Evolutionary conservation across 345 rosid genomes (phyloP).

Genomic region (Gossypium herbaceum): DNA sequence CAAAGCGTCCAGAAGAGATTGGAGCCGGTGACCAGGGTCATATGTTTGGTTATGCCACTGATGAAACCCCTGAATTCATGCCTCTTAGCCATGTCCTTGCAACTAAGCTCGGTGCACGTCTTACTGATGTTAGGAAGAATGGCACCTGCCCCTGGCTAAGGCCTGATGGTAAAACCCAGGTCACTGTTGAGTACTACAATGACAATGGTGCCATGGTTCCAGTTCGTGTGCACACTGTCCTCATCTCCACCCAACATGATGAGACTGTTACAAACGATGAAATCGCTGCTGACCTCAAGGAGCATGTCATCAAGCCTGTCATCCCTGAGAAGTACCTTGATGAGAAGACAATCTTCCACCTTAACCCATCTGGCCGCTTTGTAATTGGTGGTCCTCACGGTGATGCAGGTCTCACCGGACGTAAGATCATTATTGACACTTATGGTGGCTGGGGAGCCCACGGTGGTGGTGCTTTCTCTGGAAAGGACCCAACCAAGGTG

Average conservation of each 20-base stretch:
- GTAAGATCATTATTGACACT: conserved; percentile 75
- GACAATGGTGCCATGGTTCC: conserved; percentile 80
- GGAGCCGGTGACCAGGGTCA: conserved; percentile 86
- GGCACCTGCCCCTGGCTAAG: conserved; percentile 69
- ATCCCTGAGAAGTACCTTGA: conserved; percentile 76
- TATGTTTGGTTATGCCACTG: conserved; percentile 77
- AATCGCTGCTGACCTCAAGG: conserved; percentile 76
- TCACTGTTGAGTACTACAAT: conserved; percentile 70
- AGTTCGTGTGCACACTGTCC: conserved; percentile 74
- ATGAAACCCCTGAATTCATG: conserved; percentile 71
- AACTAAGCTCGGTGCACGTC: conserved; percentile 69
- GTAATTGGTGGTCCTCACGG: conserved; percentile 84
- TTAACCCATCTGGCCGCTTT: conserved; percentile 78
- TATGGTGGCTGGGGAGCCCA: conserved; percentile 83
- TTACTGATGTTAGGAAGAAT: conserved; percentile 76
- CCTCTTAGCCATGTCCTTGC: conserved; percentile 78
- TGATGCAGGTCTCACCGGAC: conserved; percentile 71
- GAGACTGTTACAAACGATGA: conserved; percentile 77
- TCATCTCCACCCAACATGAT: conserved; percentile 72
- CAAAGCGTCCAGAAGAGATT: conserved; percentile 76
- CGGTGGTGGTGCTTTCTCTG: conserved; percentile 83
- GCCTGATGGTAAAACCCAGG: conserved; percentile 81
- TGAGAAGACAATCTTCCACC: conserved; percentile 87
- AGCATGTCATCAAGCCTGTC: conserved; percentile 76
- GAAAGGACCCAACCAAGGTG: conserved; percentile 78